phyloP scores from a whole-genome alignment of 345 rosid genomes.

The Hypericum perforatum region DNA sequence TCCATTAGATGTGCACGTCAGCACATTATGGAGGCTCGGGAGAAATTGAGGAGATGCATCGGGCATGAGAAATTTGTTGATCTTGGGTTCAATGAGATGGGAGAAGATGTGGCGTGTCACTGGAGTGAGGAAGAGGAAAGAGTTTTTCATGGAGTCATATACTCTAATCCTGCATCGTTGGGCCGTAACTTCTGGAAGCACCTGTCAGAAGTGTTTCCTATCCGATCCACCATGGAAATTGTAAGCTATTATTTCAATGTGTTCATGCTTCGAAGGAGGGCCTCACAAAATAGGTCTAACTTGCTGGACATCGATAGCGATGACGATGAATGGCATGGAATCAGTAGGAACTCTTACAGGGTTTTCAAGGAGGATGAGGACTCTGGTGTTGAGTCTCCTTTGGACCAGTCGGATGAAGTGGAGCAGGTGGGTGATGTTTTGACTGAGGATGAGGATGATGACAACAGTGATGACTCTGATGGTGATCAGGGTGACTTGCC shows the following conservation, averaged over 20 bases:
- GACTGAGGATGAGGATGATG: conserved; percentile 11
- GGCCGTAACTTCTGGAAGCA: conserved; percentile 63
- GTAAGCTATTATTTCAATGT: conserved; percentile 72
- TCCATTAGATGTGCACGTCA: conserved; percentile 49
- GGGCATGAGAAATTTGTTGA: conserved; percentile 45
- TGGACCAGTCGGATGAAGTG: conserved; percentile 19
- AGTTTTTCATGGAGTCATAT: conserved; percentile 40
- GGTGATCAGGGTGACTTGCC: conserved; percentile 1
- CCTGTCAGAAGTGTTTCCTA: conserved; percentile 40
- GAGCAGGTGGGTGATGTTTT: conserved; percentile 13
- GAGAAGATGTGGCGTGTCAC: conserved; percentile 44
- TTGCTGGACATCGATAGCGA: conserved; percentile 56
- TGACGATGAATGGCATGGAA: conserved; percentile 66
- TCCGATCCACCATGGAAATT: conserved; percentile 43
- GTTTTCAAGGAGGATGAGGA: conserved; percentile 38
- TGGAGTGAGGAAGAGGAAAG: conserved; percentile 60
- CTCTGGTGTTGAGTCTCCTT: conserved; percentile 40
- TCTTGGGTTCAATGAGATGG: conserved; percentile 63
- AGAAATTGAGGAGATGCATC: conserved; percentile 31
- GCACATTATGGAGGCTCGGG: conserved; percentile 54
- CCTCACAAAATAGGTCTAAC: conserved; percentile 50
- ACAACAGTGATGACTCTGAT: not conserved
- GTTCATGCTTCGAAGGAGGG: conserved; percentile 47
- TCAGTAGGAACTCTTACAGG: conserved; percentile 12
- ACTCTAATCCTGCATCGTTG: conserved; percentile 42